Base-by-base conservation (phyloP, 2,329 filamentous ascomycete species). In the Sordariomycetes sp. region DNA sequence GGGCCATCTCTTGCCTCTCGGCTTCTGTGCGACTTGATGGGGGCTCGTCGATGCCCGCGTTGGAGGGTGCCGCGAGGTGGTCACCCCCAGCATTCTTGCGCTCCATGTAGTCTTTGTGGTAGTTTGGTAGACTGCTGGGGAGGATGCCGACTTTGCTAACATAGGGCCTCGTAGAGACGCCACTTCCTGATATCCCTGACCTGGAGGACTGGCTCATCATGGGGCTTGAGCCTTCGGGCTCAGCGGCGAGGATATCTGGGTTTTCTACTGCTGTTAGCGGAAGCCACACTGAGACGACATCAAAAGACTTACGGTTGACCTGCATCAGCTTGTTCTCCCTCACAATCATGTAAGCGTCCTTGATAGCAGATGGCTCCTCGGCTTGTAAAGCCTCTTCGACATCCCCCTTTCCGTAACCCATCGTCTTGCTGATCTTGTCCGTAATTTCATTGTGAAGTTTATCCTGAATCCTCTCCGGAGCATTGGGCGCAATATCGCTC, bases 281-380 rank as follows among this genome's bases (percentile, higher is more conserved):
- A n/a, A n/a, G n/a, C n/a, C n/a, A n/a, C n/a, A n/a, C n/a, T 21
- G 52, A 51, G 20, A 9, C 17, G 32, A 12, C 17, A 19, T 29
- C 46, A 39, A 14, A 11, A 34, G 32, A 77, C 85, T 76, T 68
- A 93, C 86, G 87, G 55, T 87, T 94, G 36, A 80, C 81, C 56
- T 88, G 84, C 88, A 96, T 96, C 55, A 96, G 75, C 57, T 95
- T 92, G 55, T 96, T 96, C 59, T 98, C 92, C 34, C 90, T 79
- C 18, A 98, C 86, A 55, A 98, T 98, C 61, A 95, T 80, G 63
- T 96, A 98, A 2, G 92, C 92, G 60, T 98, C 92, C 63, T 98
- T 98, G 68, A 98, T 95, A 9, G 92, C 88, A 38, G 88, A 96
- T 10, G 92, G 92, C 55, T 98, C 92, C 34, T 92, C 79, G 37